phyloP scores from a whole-genome alignment of 2,329 filamentous ascomycete genomes.

The Tolypocladium nubicola region DNA sequence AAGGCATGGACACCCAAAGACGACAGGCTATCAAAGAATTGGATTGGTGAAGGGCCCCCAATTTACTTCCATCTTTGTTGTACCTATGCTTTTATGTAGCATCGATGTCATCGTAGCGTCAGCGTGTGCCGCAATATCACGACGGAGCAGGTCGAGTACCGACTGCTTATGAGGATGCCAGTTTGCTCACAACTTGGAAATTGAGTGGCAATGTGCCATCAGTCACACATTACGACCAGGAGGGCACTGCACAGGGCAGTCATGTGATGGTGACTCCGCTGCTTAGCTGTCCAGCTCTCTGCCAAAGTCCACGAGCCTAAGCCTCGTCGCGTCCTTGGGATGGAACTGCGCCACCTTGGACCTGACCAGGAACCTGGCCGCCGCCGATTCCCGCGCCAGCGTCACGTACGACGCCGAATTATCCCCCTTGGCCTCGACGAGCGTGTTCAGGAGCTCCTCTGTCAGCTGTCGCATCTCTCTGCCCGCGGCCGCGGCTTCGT shows the following conservation, averaged over 20 bases:
- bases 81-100: not conserved
- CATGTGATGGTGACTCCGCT: not conserved
- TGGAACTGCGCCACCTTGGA: slow-evolving; percentile 59
- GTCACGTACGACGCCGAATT: slow-evolving; percentile 47
- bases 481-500: slow-evolving; percentile 40
- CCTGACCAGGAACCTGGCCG: slow-evolving; percentile 51
- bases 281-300: slow-evolving; percentile 46
- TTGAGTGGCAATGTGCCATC: not conserved
- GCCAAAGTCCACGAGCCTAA: slow-evolving; percentile 54
- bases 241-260: not conserved
- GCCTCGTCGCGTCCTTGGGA: slow-evolving; percentile 47
- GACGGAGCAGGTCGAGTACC: too few species aligned
- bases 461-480: slow-evolving; percentile 49
- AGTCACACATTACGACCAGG: not conserved
- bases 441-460: slow-evolving; percentile 49
- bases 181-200: too few species aligned
- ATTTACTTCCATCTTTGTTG: not conserved
- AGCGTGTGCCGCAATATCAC: not conserved
- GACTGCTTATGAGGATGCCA: too few species aligned
- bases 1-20: not conserved
- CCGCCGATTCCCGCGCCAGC: slow-evolving; percentile 49
- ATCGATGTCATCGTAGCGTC: not conserved
- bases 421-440: slow-evolving; percentile 43
- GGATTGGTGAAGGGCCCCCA: not conserved
- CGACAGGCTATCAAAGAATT: not conserved